phyloP scores from a whole-genome alignment of 129 eudicot species.

The Arctium minus region DNA sequence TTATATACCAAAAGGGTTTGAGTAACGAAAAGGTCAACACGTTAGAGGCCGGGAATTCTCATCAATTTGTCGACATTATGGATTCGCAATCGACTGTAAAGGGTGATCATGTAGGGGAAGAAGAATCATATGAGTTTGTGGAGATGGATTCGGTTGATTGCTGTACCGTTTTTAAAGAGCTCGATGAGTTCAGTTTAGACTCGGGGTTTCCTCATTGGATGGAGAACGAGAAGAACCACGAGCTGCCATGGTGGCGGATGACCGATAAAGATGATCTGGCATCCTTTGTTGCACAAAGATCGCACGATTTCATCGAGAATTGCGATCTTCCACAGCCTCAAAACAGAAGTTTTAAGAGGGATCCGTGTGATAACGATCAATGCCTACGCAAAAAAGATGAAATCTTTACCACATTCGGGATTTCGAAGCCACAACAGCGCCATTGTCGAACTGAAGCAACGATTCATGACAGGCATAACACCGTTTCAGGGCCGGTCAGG shows the following conservation, averaged over 20 bases:
- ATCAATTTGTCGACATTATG: constrained; percentile 41
- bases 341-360: constrained; percentile 31
- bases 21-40: constrained; percentile 34
- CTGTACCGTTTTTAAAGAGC: constrained; percentile 29
- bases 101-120: constrained; percentile 25
- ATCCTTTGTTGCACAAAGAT: constrained; percentile 67
- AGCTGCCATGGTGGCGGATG: constrained; percentile 85
- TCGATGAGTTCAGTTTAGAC: constrained; percentile 42
- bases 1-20: constrained; percentile 45
- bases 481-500: constrained; percentile 42
- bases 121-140: constrained; percentile 50
- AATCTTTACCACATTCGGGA: constrained; percentile 18
- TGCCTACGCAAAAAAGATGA: constrained; percentile 18
- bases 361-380: constrained; percentile 16
- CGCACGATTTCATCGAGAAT: constrained; percentile 62
- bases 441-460: constrained; percentile 21
- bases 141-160: constrained; percentile 41
- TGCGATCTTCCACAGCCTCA: constrained; percentile 91
- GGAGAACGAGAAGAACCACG: constrained; percentile 41
- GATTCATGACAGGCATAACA: constrained; percentile 7
- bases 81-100: constrained; percentile 35
- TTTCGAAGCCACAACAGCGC: constrained; percentile 15
- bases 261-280: constrained; percentile 80
- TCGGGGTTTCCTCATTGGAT: constrained; percentile 55
- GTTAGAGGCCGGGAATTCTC: constrained; percentile 19